phyloP scores from a whole-genome alignment of 129 eudicot genomes.

The Lactuca saligna region DNA sequence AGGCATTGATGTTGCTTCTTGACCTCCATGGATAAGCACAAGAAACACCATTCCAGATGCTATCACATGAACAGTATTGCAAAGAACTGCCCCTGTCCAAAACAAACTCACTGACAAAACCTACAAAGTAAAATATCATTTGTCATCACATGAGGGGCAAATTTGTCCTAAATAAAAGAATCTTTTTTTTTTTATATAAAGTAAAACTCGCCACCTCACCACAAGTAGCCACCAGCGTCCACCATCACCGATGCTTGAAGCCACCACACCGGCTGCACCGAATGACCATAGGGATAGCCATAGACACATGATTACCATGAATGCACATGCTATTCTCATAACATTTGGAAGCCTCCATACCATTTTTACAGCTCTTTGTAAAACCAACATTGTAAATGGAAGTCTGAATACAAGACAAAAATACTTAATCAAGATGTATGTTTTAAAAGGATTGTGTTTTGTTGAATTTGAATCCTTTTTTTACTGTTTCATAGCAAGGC shows the following conservation, averaged over 20 bases:
- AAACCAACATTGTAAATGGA: slow-evolving; percentile 89
- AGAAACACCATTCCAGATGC: slow-evolving; percentile 98
- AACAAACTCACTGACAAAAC: slow-evolving; percentile 89
- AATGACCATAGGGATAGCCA: slow-evolving; percentile 97
- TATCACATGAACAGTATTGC: slow-evolving; percentile 89
- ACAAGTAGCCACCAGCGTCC: slow-evolving; percentile 98
- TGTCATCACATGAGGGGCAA: slow-evolving; percentile 8
- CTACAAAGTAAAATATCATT: slow-evolving; percentile 32
- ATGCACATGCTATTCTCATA: slow-evolving; percentile 65
- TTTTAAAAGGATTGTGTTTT: too few relatives aligned
- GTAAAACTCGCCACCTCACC: slow-evolving; percentile 97
- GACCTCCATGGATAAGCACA: slow-evolving; percentile 86
- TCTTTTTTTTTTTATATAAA: slow-evolving; percentile 17
- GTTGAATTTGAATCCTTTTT: too few relatives aligned
- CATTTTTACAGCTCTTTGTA: slow-evolving; percentile 89
- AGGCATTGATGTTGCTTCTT: slow-evolving; percentile 81
- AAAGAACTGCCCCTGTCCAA: slow-evolving; percentile 99
- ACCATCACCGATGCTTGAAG: slow-evolving; percentile 76
- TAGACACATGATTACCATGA: slow-evolving; percentile 79
- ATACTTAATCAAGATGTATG: neutral
- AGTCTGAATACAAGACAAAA: slow-evolving; percentile 42
- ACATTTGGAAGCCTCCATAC: slow-evolving; percentile 86
- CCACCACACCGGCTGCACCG: slow-evolving; percentile 94
- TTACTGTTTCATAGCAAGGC: too few relatives aligned
- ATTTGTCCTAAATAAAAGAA: neutral